Evolutionary conservation across 177 flowering plant species (phyloP), one percentile per base, ranked within the genome.

Genomic region (Vitis hybrid): DNA sequence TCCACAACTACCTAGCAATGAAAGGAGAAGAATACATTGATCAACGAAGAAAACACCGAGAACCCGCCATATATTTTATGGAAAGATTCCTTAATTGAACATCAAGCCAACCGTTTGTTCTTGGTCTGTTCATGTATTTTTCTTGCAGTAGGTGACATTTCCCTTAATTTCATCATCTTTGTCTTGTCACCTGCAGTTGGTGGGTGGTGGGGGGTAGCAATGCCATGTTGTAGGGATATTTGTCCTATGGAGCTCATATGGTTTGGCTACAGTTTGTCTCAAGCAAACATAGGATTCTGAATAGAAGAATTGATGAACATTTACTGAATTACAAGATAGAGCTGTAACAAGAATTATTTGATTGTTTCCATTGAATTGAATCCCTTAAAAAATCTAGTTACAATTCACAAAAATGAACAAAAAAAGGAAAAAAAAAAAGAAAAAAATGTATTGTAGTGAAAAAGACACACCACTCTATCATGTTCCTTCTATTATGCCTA

Each of bases 331-430:
- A 50, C 62, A 16, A 62, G 70, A 53, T 22, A 31, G 29, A 26
- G 45, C 51, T 20, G 18, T 16, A 65, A 45, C 14, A 5, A 33
- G 2, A 57, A 62, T 1, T 49, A 16, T 5, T 20, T 58, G n/a
- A n/a, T 62, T 50, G 0, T 59, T 64, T 49, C 58, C n/a, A 53
- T 62, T 67, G 10, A 64, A 73, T 61, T 62, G 64, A 72, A 67
- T 72, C 65, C 45, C 20, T 22, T 31, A 1, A 31, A 72, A 73
- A 53, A 51, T 14, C 77, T 77, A 51, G 56, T 74, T 67, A 67
- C 77, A 74, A 33, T 68, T 74, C 18, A 55, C 18, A 68, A 61
- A 29, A 72, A 72, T 39, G 45, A 6, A 2, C 58, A 31, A 66
- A 13, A 31, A 48, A 19, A 26, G 1, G 1, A 33, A 15, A 11